Base-by-base conservation (phyloP, 208 protist species). In the Acanthamoeba quina region DNA sequence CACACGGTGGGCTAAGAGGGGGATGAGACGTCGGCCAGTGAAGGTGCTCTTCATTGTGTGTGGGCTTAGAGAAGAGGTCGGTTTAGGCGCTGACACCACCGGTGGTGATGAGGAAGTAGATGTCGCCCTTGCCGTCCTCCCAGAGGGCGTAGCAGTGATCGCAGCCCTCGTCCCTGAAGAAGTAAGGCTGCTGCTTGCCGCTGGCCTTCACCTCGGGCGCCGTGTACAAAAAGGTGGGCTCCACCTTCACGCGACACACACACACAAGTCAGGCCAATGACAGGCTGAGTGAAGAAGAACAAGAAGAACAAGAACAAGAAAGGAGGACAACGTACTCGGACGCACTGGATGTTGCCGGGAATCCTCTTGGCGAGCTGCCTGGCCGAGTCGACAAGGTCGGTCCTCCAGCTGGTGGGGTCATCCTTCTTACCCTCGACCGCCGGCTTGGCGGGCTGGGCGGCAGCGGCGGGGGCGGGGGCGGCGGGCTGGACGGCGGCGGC, bases 101-200 rank as follows among this genome's bases (percentile, higher is more conserved):
- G 72, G 29, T 82, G 19, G 72, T 82, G 21, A 82, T 7, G 72
- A 82, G 72, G 72, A 82, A 82, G 34, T 29, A 82, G 41, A 82
- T 82, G 72, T 82, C 72, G 26, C 37, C 72, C 72, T 82, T 82
- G 72, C 72, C 72, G 29, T 82, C 72, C 72, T 82, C 72, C 72
- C 72, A 82, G 41, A 82, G 19, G 37, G 72, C 72, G 72, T 82
- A 82, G 72, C 31, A 44, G 72, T 82, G 72, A 29, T 82, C 72
- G 72, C 41, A 82, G 10, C 72, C 72, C 5, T 11, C 31, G 31
- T 52, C 44, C 72, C 52, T 82, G 34, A 82, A 82, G 72, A 47
- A 82, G 72, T 49, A 52, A 10, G 10, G 31, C 72, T 41, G 26
- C 72, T 82, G 72, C 72, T 82, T 82, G 72, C 72, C 72, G 31